These are phyloP conservation scores for Colletotrichum musae DNA, from an alignment of 2,329 filamentous ascomycete genomes.

Conservation along the genomic window DNA sequence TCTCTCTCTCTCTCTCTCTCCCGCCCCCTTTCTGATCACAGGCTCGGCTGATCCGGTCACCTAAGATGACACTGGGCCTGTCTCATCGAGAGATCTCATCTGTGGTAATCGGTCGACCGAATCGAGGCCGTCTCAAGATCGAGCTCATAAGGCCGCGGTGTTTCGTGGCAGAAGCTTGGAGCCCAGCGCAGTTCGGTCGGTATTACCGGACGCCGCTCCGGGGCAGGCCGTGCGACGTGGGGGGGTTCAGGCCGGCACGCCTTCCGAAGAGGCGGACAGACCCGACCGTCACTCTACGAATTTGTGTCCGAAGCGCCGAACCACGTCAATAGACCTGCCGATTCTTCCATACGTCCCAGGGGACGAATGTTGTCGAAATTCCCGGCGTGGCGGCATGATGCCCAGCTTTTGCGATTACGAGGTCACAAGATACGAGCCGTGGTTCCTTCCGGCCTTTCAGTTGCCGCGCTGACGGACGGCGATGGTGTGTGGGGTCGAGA, in stretches of 20 bases:
- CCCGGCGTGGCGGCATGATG: background rate
- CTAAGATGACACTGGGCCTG: background rate
- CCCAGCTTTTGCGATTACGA: conserved; percentile 2
- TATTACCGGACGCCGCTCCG: conserved; percentile 4
- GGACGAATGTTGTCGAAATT: no score
- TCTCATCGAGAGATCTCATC: background rate
- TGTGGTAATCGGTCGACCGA: background rate
- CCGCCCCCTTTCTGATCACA: background rate
- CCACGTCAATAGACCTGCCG: no score
- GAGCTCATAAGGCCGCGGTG: background rate
- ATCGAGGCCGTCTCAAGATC: conserved; percentile 4
- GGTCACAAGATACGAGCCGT: background rate
- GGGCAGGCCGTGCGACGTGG: conserved; percentile 13
- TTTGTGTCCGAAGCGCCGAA: conserved; percentile 1
- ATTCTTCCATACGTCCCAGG: no score
- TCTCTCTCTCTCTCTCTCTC: no score
- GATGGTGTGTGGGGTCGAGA: background rate
- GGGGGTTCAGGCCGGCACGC: conserved; percentile 1
- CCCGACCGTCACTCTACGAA: background rate
- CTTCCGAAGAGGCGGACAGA: conserved; percentile 3
- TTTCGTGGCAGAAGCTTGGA: background rate
- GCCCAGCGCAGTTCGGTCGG: background rate
- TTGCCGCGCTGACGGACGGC: background rate
- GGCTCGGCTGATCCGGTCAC: background rate
- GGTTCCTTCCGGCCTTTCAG: background rate